A percentile compares a stretch with the other conserved stretches of the same genome.
phyloP scores from a whole-genome alignment of 495 filamentous ascomycete species.

The Schizothecium vesticola region DNA sequence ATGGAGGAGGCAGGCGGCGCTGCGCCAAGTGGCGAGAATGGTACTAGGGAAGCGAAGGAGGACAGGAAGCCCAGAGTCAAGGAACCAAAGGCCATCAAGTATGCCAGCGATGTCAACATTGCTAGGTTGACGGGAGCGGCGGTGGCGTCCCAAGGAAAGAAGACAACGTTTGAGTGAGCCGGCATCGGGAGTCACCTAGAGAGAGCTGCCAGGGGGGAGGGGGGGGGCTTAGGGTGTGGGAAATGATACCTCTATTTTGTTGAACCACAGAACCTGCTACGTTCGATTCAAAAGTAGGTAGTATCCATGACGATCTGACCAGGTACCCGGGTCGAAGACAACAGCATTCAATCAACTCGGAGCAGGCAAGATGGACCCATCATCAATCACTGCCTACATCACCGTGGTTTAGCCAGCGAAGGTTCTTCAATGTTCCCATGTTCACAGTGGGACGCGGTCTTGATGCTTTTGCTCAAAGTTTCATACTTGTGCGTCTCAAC shows the following conservation, averaged over 20 bases:
- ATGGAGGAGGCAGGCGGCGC: slow-evolving; percentile 5
- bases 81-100: slow-evolving; percentile 21
- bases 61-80: slow-evolving; percentile 19
- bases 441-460: neutral
- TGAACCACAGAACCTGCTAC: neutral
- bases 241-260: neutral
- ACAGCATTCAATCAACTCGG: neutral
- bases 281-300: neutral
- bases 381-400: neutral
- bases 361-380: neutral
- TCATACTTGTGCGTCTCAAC: neutral
- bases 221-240: neutral
- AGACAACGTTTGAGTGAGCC: slow-evolving; percentile 67
- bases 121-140: slow-evolving; percentile 66
- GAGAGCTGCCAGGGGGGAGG: neutral
- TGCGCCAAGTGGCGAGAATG: slow-evolving; percentile 3
- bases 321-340: too few relatives aligned
- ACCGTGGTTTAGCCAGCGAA: too few relatives aligned
- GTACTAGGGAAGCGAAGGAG: slow-evolving; percentile 11
- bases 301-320: neutral
- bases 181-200: neutral
- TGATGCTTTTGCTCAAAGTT: neutral
- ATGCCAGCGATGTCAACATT: slow-evolving; percentile 33
- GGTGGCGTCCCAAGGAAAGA: slow-evolving; percentile 75
- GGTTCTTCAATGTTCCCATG: neutral